Evolutionary conservation across 495 filamentous ascomycete species (phyloP).

Genomic region (Aspergillus kassunensis): DNA sequence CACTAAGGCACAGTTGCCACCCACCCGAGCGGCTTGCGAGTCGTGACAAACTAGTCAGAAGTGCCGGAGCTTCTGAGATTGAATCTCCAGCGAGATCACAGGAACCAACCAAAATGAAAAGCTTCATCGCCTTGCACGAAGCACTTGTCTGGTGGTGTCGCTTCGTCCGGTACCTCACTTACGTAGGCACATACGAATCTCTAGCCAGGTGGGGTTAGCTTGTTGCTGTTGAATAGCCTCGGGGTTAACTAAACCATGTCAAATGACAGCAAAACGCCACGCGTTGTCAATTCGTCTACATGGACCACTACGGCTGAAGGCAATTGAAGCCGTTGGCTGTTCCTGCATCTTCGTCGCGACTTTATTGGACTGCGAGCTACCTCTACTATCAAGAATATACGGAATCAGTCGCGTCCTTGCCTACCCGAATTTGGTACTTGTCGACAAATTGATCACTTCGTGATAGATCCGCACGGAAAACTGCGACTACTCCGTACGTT

Average conservation of each 20-base stretch:
- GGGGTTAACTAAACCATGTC: not conserved
- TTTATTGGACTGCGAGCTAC: too few relatives aligned
- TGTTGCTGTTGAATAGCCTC: not conserved
- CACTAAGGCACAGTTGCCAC: conserved; percentile 20
- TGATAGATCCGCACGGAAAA: too few relatives aligned
- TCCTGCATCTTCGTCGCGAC: too few relatives aligned
- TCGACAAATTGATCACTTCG: too few relatives aligned
- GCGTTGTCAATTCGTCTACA: not conserved
- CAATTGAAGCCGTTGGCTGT: too few relatives aligned
- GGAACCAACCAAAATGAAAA: conserved; percentile 7
- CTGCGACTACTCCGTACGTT: too few relatives aligned
- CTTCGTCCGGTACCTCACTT: conserved; percentile 12
- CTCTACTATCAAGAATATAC: too few relatives aligned
- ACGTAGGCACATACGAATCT: conserved; percentile 26
- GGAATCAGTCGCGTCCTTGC: too few relatives aligned
- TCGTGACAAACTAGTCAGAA: not conserved
- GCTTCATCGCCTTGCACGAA: conserved; percentile 6
- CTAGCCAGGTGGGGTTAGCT: conserved; percentile 15
- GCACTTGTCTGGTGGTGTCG: conserved; percentile 4
- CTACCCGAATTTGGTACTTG: too few relatives aligned
- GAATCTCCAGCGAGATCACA: not conserved
- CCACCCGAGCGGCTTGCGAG: not conserved
- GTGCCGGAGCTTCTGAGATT: not conserved
- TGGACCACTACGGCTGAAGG: not conserved
- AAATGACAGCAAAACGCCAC: not conserved